phyloP scores from a whole-genome alignment of 768 basidiomycete genomes.

The Suillus placidus region DNA sequence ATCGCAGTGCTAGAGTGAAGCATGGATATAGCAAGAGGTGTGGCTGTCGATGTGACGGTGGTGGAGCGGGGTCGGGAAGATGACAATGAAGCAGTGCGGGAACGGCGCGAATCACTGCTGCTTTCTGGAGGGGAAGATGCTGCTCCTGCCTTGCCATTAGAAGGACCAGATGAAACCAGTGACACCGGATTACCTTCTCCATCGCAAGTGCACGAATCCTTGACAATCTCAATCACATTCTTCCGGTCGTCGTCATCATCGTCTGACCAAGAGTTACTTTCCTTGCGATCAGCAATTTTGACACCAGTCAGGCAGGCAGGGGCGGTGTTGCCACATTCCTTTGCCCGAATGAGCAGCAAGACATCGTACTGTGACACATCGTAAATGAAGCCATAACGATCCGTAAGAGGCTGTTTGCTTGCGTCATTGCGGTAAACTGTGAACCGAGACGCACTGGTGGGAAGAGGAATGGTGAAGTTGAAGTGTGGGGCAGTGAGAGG shows the following conservation, averaged over 20 bases:
- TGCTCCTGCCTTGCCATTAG: conserved; percentile 14
- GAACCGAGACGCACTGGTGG: conserved; percentile 58
- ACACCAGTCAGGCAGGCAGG: conserved; percentile 87
- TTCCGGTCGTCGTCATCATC: conserved; percentile 50
- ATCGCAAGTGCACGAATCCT: conserved; percentile 44
- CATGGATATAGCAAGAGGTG: conserved; percentile 6
- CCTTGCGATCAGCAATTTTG: conserved; percentile 82
- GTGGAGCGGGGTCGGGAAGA: conserved; percentile 55
- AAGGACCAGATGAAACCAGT: conserved; percentile 14
- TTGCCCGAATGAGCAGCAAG: conserved; percentile 71
- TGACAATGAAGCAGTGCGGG: conserved; percentile 45
- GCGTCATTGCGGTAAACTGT: conserved; percentile 52
- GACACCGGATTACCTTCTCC: conserved; percentile 25
- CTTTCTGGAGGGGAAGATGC: conserved; percentile 24
- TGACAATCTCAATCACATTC: conserved; percentile 40
- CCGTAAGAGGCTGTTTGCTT: conserved; percentile 67
- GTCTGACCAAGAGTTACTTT: conserved; percentile 77
- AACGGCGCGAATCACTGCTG: conserved; percentile 31
- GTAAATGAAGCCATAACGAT: conserved; percentile 91
- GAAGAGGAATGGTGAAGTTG: conserved; percentile 65
- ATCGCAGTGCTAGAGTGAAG: conserved; percentile 45
- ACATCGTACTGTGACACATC: conserved; percentile 83
- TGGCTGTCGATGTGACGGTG: conserved; percentile 32
- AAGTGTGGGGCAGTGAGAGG: conserved; percentile 76
- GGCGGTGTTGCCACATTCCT: conserved; percentile 71